Base-by-base conservation (phyloP, 1,284 basidiomycete genomes). In the Malassezia arunalokei region DNA sequence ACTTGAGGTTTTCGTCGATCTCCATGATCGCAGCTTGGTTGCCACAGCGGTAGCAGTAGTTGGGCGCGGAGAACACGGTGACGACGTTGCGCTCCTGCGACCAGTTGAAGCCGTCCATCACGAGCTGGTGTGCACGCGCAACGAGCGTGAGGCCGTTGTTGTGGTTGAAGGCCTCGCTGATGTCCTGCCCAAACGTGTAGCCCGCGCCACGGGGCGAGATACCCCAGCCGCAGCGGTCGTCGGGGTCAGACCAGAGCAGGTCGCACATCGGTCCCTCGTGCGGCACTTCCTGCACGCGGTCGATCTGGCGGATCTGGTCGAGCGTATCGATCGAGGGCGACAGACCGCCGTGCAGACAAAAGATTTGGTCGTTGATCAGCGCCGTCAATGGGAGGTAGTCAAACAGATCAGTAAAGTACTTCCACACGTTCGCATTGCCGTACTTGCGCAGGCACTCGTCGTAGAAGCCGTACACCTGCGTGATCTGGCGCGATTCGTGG, bases 11-110 rank as follows among this genome's bases (percentile, higher is more conserved):
- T 80, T 98, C 94, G 76, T 98, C 92, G 76, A 98, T 95, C 77
- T 98, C 92, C 85, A 99, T 94, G 75, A 99, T 99, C 44, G 94
- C 94, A 43, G 92, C 92, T 75, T 98, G 94, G 76, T 99, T 99
- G 51, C 92, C 92, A 75, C 94, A 98, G 74, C 94, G 82, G 79
- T 99, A 98, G 77, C 94, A 98, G 77, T 75, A 75, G 56, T 73
- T 71, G 43, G 92, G 92, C 65, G 92, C 92, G 60, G 91, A 95
- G 79, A 96, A 98, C 74, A 98, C 96, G 42, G 92, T 98, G 60
- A 98, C 92, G n/a, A 98, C 94, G 73, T 98, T 98, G 74, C 90
- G 82, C 77, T 98, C 92, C 77, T 96, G 92, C 58, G 90, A 90
- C 91, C 92, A 96, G 74, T 90, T 92, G 76, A 75, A 80, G 81